These are phyloP conservation scores for Parietichytrium sp. DNA, from an alignment of 108 stramenopile species.

Conservation along the genomic window DNA sequence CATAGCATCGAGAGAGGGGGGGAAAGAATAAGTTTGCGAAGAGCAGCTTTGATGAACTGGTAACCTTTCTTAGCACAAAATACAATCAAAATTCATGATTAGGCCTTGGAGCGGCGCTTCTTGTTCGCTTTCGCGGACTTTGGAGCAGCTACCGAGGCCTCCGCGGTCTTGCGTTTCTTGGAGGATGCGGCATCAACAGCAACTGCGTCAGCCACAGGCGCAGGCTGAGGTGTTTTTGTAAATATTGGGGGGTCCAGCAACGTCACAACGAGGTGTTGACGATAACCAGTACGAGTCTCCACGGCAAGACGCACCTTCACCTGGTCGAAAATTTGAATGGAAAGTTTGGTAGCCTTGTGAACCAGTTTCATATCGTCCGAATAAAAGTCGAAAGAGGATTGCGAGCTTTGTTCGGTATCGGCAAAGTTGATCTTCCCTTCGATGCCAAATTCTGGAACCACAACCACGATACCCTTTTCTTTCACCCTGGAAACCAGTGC, in stretches of 20 bases:
- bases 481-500: conserved; percentile 88
- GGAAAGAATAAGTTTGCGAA: no score
- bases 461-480: conserved; percentile 72
- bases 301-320: background rate
- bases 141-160: no score
- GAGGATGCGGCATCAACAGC: no score
- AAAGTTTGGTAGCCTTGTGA: conserved; percentile 1
- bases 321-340: conserved; percentile 5
- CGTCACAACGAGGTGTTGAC: background rate
- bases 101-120: no score
- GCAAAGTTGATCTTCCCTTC: conserved; percentile 79
- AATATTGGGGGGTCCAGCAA: background rate
- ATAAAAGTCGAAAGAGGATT: conserved; percentile 9
- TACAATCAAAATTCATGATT: no score
- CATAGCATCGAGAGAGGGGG: no score
- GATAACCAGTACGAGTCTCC: background rate
- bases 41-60: no score
- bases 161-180: no score
- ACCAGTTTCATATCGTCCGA: background rate
- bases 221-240: no score
- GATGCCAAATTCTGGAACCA: conserved; percentile 96
- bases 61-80: no score
- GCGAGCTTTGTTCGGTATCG: background rate
- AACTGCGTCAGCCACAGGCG: no score
- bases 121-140: no score